Base-by-base conservation (phyloP, 345 rosid species). In the Durio zibethinus region DNA sequence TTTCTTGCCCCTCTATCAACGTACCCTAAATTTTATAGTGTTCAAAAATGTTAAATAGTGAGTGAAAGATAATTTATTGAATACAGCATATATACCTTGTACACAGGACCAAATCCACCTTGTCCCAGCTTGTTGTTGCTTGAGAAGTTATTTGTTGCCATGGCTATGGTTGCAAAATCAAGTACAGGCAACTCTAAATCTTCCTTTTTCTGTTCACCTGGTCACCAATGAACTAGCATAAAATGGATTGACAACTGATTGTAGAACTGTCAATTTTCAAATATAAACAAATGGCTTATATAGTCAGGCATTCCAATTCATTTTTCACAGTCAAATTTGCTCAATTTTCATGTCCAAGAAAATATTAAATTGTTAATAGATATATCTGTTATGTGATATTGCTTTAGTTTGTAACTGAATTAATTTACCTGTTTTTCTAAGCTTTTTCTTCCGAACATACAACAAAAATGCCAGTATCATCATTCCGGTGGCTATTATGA, bases 41-140 rank as follows among this genome's bases (percentile, higher is more conserved):
- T 36, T 31, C 4, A 35, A 72, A 53, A 72, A 40, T 35, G 29
- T 53, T 10, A 31, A 45, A n/a, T 54, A 36, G 7, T 18, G 12
- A 35, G 27, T 73, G 48, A 73, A 40, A 38, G 36, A 35, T 31
- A 36, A 21, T 23, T 23, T 12, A 15, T 1, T 10, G 10, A 21
- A 40, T 10, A 21, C 20, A 5, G 16, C 52, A 21, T 66, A 42
- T 21, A 4, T 67, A 67, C 72, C 72, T 67, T 42, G 35, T 67
- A 67, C 16, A 67, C 72, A 67, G 53, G 72, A 67, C 52, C 72
- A 25, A 67, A 67, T 12, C 72, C 72, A 14, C 72, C 72, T 6
- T 43, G 72, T 43, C 52, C 52, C 20, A 42, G 18, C 8, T 5
- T 21, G 72, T 66, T 65, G 70, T 10, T 65, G 29, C 47, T 10